Percentiles rank a stretch among this genome's conserved stretches.
Conservation (phyloP, 2,329 filamentous ascomycete species). For the Apiospora rasikravindrae region DNA sequence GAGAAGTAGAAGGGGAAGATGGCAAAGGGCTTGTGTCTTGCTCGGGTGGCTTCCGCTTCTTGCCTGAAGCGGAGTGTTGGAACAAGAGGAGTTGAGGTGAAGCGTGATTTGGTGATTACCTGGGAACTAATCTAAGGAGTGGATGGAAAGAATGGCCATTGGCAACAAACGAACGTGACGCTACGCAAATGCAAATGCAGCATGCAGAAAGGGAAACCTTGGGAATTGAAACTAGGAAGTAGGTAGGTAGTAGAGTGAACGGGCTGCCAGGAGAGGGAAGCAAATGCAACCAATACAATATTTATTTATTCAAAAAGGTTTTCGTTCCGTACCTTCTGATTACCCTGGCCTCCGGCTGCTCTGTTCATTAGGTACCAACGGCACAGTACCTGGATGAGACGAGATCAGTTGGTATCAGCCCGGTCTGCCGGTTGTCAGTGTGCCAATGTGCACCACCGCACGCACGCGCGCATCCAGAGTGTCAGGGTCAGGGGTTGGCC, state of each 20-base stretch:
- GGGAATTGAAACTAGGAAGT: not conserved
- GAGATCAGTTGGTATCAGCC: slow-evolving; percentile 17
- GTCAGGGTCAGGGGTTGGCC: slow-evolving; percentile 1
- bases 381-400: not conserved
- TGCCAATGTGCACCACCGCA: not conserved
- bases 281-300: not conserved
- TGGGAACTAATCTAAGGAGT: slow-evolving; percentile 10
- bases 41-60: not conserved
- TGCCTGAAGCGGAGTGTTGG: slow-evolving; percentile 14
- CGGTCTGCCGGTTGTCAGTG: slow-evolving; percentile 1
- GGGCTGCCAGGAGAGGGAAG: not conserved
- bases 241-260: not conserved
- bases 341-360: not conserved
- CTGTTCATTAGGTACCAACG: not conserved
- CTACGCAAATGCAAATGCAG: not conserved
- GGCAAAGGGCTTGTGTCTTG: not conserved
- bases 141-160: slow-evolving; percentile 11
- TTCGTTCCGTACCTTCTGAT: not conserved
- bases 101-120: not conserved
- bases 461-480: not conserved
- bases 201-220: not conserved
- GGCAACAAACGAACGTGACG: slow-evolving; percentile 11
- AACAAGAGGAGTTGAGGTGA: not conserved
- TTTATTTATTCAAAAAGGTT: slow-evolving; percentile 8
- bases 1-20: not conserved